Percentiles rank a stretch among this genome's conserved stretches.
These are phyloP conservation scores for Tillandsia leiboldiana DNA, from an alignment of 176 grass and related monocot species.

Conservation along the genomic window DNA sequence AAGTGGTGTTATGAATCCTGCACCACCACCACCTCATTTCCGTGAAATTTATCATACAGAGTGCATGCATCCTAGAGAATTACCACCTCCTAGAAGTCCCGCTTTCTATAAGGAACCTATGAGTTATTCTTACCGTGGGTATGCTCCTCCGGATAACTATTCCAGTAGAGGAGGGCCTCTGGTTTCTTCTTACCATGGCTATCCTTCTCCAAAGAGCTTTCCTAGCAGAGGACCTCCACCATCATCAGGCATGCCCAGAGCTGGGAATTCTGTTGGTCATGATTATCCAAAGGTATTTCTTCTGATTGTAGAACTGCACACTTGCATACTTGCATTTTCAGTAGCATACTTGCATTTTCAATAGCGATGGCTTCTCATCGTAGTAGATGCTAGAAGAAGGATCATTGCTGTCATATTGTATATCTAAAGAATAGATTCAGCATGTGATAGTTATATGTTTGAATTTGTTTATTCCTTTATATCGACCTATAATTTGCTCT, in stretches of 20 bases:
- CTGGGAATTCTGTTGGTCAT: conserved; percentile 51
- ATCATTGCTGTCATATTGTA: too few relatives aligned
- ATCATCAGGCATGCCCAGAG: conserved; percentile 41
- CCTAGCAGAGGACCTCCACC: conserved; percentile 32
- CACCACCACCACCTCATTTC: conserved; percentile 33
- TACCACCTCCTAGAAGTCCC: not conserved
- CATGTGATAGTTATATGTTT: too few relatives aligned
- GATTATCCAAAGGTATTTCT: conserved; percentile 50
- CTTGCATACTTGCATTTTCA: too few relatives aligned
- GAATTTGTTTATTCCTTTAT: too few relatives aligned
- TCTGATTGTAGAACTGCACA: too few relatives aligned
- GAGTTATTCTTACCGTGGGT: conserved; percentile 25
- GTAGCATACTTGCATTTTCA: too few relatives aligned
- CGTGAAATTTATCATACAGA: conserved; percentile 20
- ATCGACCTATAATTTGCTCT: too few relatives aligned
- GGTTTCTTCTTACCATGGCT: conserved; percentile 27
- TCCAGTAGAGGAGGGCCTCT: conserved; percentile 34
- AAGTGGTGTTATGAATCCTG: conserved; percentile 30
- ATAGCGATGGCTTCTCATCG: too few relatives aligned
- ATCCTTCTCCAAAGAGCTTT: conserved; percentile 28
- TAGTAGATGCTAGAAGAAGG: too few relatives aligned
- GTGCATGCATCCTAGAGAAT: conserved; percentile 2
- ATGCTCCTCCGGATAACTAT: conserved; percentile 30
- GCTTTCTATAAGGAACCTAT: conserved; percentile 25
- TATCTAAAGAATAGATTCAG: too few relatives aligned